These are phyloP conservation scores for Pythium phragmiticola DNA, from an alignment of 352 stramenopile genomes.

Conservation along the genomic window DNA sequence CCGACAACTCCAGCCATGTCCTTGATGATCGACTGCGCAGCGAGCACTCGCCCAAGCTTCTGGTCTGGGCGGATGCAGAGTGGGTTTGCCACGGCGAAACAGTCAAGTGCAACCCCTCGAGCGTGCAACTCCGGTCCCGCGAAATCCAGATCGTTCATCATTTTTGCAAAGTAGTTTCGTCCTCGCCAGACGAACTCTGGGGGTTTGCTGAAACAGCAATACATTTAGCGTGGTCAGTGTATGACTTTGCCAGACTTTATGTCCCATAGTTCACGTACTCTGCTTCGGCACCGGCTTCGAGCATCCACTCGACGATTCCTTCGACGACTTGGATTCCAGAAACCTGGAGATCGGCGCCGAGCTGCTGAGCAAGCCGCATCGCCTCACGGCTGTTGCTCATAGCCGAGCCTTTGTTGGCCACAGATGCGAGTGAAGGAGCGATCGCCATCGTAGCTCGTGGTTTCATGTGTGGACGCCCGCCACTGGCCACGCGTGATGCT, in stretches of 20 bases:
- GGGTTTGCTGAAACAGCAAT: constrained; percentile 35
- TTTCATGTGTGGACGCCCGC: constrained; percentile 13
- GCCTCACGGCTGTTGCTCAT: constrained; percentile 74
- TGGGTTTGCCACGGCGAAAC: constrained; percentile 51
- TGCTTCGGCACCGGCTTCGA: constrained; percentile 62
- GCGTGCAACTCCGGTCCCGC: constrained; percentile 47
- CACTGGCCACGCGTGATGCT: constrained; percentile 33
- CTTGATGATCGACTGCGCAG: constrained; percentile 67
- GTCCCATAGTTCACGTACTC: constrained; percentile 41
- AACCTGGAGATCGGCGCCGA: constrained; percentile 62
- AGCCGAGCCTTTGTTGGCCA: constrained; percentile 14
- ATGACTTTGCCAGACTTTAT: not conserved
- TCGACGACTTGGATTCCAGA: constrained; percentile 73
- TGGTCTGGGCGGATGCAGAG: constrained; percentile 71
- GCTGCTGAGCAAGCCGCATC: constrained; percentile 66
- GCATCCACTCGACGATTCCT: constrained; percentile 79
- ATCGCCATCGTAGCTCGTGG: constrained; percentile 25
- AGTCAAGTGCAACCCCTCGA: constrained; percentile 55
- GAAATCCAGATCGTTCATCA: constrained; percentile 71
- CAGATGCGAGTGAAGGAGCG: not conserved
- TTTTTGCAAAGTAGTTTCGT: constrained; percentile 77
- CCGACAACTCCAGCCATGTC: constrained; percentile 59
- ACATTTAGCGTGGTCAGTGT: not conserved
- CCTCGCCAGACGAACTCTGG: constrained; percentile 71
- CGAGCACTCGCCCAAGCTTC: constrained; percentile 63